Evolutionary conservation across 139 green algal species (phyloP).

Genomic region (Volvox reticuliferus): DNA sequence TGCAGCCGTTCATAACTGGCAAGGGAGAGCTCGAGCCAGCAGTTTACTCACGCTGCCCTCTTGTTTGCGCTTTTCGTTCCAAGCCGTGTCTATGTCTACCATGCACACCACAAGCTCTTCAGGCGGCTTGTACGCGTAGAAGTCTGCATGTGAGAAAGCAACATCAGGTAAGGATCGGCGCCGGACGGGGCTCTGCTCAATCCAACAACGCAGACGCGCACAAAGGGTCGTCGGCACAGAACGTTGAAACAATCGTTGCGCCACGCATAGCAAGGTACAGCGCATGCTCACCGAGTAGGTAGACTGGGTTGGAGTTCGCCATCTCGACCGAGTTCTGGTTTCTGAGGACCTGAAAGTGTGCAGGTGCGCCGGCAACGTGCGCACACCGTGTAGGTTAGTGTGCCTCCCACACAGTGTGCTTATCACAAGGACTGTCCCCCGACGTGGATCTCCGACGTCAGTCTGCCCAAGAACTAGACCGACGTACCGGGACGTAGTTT

Average conservation of each 20-base stretch:
- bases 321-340: background rate
- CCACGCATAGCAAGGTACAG: background rate
- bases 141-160: conserved; percentile 19
- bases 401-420: too few relatives aligned
- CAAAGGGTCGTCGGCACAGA: too few relatives aligned
- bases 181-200: background rate
- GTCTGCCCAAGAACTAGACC: too few relatives aligned
- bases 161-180: background rate
- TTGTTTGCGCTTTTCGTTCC: conserved; percentile 22
- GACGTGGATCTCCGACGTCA: too few relatives aligned
- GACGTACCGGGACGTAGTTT: too few relatives aligned
- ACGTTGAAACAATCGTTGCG: background rate
- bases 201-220: too few relatives aligned
- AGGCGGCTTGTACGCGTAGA: conserved; percentile 58
- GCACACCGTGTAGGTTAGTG: too few relatives aligned
- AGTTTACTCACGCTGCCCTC: conserved; percentile 44
- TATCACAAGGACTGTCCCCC: too few relatives aligned
- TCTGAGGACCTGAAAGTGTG: too few relatives aligned
- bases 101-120: conserved; percentile 52
- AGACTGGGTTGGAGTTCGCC: conserved; percentile 1
- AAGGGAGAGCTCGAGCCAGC: too few relatives aligned
- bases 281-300: background rate
- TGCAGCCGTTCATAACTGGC: too few relatives aligned
- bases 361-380: too few relatives aligned
- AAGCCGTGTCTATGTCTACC: conserved; percentile 26